A percentile compares a stretch with the other conserved stretches of the same genome.
phyloP scores from a whole-genome alignment of 805 yeast genomes.

The Crinitomyces ghanaensis region DNA sequence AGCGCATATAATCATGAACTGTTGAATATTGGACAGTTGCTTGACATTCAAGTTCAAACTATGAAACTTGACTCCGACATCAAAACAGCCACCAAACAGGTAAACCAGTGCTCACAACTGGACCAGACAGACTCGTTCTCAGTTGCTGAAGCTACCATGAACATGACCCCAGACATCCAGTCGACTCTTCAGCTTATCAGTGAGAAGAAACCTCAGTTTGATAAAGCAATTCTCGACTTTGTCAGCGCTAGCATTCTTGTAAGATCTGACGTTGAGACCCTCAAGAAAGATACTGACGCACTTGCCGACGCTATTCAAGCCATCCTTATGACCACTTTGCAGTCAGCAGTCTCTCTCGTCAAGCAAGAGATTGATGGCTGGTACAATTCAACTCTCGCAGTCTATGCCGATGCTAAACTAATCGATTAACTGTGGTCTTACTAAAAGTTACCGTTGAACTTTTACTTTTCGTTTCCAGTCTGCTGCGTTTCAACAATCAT shows the following conservation, averaged over 20 bases:
- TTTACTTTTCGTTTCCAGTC: no score
- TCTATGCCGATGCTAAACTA: not conserved
- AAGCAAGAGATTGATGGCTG: conserved; percentile 5
- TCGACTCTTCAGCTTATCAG: conserved; percentile 2
- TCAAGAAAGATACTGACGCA: conserved; percentile 3
- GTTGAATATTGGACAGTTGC: conserved; percentile 3
- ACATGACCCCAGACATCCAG: conserved; percentile 5
- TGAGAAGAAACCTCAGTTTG: conserved; percentile 7
- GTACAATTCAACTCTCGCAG: conserved; percentile 4
- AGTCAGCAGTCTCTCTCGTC: conserved; percentile 2
- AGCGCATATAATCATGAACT: no score
- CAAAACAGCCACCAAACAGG: conserved; percentile 2
- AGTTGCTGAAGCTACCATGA: conserved; percentile 2
- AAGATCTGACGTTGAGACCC: conserved; percentile 3
- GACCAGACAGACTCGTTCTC: conserved; percentile 1
- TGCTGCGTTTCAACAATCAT: no score
- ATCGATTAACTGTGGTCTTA: not conserved
- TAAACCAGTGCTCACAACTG: conserved; percentile 2
- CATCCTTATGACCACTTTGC: not conserved
- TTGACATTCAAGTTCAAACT: conserved; percentile 4
- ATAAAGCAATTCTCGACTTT: conserved; percentile 5
- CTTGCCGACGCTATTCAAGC: conserved; percentile 3
- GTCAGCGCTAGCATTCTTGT: conserved; percentile 6
- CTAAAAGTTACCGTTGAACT: no score
- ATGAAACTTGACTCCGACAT: not conserved